Evolutionary conservation across 2,329 filamentous ascomycete species (phyloP).

Genomic region (Emericellopsis cladophorae): DNA sequence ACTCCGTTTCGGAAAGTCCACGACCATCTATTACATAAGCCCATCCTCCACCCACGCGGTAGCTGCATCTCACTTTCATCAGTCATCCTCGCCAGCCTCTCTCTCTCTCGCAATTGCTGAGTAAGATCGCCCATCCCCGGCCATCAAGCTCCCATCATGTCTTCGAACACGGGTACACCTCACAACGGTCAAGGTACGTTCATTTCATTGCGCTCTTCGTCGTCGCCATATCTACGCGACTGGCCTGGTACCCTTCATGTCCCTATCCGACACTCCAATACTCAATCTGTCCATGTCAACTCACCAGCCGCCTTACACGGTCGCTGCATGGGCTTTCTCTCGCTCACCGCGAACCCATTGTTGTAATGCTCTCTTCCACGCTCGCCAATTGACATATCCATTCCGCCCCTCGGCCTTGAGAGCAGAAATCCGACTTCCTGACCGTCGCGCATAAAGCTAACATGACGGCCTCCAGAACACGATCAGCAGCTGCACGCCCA

Average conservation of each 20-base stretch:
- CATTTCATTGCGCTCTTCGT: background rate
- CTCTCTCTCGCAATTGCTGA: slow-evolving; percentile 15
- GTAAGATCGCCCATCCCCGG: slow-evolving; percentile 13
- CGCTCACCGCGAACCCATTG: no score
- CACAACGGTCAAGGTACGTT: slow-evolving; percentile 4
- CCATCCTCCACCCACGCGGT: background rate
- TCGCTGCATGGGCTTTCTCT: no score
- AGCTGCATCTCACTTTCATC: slow-evolving; percentile 1
- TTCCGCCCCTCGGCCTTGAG: no score
- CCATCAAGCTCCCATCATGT: slow-evolving; percentile 1
- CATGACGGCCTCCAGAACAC: slow-evolving; percentile 18
- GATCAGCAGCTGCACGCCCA: slow-evolving; percentile 29
- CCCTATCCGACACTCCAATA: no score
- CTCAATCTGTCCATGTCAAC: no score
- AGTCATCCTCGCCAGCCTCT: slow-evolving; percentile 3
- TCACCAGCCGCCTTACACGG: no score
- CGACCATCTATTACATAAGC: no score
- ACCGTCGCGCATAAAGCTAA: background rate
- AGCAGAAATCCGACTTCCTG: no score
- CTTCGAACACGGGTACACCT: background rate
- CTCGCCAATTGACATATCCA: no score
- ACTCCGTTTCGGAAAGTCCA: no score
- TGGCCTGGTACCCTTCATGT: no score
- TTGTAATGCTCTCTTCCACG: no score
- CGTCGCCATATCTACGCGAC: background rate